phyloP scores from a whole-genome alignment of 1,139 yeast species.

The Pichia sp. region DNA sequence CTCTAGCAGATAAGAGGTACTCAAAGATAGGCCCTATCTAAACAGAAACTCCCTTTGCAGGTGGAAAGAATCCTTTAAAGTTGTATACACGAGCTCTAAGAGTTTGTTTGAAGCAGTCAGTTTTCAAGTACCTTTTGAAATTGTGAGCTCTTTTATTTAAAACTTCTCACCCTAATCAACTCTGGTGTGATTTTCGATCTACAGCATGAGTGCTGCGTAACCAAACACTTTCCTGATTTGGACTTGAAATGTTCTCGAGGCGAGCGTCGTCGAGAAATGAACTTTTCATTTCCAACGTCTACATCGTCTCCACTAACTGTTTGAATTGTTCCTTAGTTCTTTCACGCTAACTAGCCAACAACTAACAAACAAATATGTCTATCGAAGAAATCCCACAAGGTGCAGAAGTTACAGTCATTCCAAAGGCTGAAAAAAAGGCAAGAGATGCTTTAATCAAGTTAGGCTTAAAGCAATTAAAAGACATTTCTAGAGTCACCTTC shows the following conservation, averaged over 20 bases:
- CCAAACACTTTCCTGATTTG: background rate
- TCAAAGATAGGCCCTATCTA: too few relatives aligned
- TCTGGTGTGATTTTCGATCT: too few relatives aligned
- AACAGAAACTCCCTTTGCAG: too few relatives aligned
- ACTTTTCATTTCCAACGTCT: background rate
- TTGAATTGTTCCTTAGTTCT: background rate
- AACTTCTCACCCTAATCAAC: too few relatives aligned
- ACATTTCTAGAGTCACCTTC: slow-evolving; percentile 93
- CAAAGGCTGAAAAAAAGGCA: slow-evolving; percentile 95
- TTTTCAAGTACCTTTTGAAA: too few relatives aligned
- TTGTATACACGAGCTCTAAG: too few relatives aligned
- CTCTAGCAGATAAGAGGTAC: too few relatives aligned
- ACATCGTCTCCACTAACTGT: background rate
- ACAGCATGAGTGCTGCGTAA: slow-evolving; percentile 1
- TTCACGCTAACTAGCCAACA: background rate
- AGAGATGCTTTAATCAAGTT: slow-evolving; percentile 85
- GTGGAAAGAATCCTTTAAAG: too few relatives aligned
- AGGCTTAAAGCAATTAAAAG: slow-evolving; percentile 85
- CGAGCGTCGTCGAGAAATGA: background rate
- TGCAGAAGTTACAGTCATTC: slow-evolving; percentile 74
- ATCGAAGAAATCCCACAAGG: slow-evolving; percentile 64
- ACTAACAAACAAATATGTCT: slow-evolving; percentile 12
- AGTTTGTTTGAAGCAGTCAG: too few relatives aligned
- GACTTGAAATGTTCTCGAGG: background rate
- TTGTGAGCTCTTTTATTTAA: too few relatives aligned